Conservation (phyloP, 106 monocot species). For the Dendrobium nobile region DNA sequence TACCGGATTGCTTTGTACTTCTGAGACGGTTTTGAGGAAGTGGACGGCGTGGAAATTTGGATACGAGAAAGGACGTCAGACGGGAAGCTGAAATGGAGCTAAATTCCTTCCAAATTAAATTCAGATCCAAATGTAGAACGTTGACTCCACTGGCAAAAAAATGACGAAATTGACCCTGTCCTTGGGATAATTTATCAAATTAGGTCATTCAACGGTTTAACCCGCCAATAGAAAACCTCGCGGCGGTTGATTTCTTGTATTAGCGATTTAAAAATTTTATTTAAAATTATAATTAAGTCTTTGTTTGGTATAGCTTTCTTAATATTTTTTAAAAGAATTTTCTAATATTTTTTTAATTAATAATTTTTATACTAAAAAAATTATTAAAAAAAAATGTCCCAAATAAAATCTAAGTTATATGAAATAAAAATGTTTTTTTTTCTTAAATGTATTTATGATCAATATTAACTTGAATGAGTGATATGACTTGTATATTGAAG, state of each 20-base stretch:
- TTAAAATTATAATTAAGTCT: too few species aligned
- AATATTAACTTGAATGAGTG: too few species aligned
- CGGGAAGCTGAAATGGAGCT: conserved; percentile 1
- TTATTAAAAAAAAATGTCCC: too few species aligned
- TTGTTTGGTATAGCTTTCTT: too few species aligned
- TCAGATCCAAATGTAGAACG: conserved; percentile 5
- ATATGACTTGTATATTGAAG: too few species aligned
- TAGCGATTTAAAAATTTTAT: too few species aligned
- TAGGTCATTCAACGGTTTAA: not conserved
- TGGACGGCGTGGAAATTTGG: not conserved
- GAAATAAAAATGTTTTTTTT: too few species aligned
- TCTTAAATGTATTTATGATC: too few species aligned
- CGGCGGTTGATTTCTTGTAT: not conserved
- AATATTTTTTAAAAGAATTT: too few species aligned
- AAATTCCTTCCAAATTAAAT: conserved; percentile 11
- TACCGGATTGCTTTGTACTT: not conserved
- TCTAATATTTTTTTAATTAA: too few species aligned
- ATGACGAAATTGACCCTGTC: not conserved
- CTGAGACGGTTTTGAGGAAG: not conserved
- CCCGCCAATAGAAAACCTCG: not conserved
- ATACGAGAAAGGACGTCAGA: not conserved
- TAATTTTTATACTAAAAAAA: too few species aligned
- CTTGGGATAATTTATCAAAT: not conserved
- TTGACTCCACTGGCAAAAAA: not conserved
- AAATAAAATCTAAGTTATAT: too few species aligned